These are phyloP conservation scores for Lagenidium sp. DNA, from an alignment of 352 stramenopile species.

Conservation along the genomic window DNA sequence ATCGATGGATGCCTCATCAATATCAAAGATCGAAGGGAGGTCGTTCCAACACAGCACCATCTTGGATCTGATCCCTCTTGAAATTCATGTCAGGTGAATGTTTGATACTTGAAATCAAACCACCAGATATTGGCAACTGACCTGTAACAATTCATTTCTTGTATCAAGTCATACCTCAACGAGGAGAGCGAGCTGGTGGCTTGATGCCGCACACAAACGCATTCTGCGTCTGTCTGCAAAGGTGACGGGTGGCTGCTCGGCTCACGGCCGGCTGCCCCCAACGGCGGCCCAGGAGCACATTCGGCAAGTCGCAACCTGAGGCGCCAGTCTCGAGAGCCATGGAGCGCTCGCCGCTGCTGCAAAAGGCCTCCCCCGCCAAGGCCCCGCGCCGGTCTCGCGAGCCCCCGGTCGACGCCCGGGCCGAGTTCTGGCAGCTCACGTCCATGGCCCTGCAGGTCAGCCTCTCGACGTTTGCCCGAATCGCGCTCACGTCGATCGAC, in stretches of 20 bases:
- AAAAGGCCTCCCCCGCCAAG: constrained; percentile 4
- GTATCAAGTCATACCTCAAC: no score
- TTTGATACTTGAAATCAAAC: no score
- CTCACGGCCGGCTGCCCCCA: neutral
- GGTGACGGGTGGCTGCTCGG: no score
- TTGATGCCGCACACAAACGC: no score
- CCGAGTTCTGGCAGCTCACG: constrained; percentile 54
- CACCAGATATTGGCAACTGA: no score
- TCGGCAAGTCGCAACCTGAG: neutral
- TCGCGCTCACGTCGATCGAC: constrained; percentile 72
- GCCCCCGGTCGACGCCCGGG: constrained; percentile 31
- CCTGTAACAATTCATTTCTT: no score
- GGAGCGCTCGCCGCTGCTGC: constrained; percentile 12
- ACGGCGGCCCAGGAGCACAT: neutral
- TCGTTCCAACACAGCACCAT: no score
- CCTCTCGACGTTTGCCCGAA: constrained; percentile 65
- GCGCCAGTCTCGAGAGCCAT: no score
- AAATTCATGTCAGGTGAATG: no score
- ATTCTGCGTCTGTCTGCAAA: no score
- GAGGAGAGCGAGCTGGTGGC: no score
- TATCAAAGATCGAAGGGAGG: constrained; percentile 2
- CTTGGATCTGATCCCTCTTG: no score
- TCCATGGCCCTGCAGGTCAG: constrained; percentile 78
- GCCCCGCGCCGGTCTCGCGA: constrained; percentile 15
- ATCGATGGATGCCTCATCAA: neutral